Conservation (phyloP, 2,329 filamentous ascomycete species). For the Apiospora marii region DNA sequence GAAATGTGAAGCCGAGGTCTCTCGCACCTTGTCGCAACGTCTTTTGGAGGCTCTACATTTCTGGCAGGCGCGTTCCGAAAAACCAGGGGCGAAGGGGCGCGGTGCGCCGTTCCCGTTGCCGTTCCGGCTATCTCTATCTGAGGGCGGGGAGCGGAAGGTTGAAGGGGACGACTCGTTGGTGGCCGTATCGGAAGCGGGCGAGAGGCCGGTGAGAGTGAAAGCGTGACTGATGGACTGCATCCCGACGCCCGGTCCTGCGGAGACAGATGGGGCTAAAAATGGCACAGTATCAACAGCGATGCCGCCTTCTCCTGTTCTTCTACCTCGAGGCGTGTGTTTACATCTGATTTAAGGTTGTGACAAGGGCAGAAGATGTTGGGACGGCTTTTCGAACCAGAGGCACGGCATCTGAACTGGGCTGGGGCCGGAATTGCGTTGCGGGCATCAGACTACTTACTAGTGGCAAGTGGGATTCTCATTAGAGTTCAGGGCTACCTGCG, state of each 20-base stretch:
- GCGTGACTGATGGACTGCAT: constrained; percentile 11
- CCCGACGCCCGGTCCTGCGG: neutral
- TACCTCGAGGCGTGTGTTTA: neutral
- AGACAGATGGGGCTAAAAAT: neutral
- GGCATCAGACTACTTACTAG: neutral
- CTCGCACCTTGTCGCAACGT: constrained; percentile 42
- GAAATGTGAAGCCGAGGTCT: neutral
- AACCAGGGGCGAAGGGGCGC: neutral
- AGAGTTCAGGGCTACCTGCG: constrained; percentile 1
- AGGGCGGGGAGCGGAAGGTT: constrained; percentile 19
- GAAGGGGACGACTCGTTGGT: neutral
- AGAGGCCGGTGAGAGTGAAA: constrained; percentile 24
- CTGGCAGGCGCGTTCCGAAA: constrained; percentile 42
- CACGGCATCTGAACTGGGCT: neutral
- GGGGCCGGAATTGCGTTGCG: neutral
- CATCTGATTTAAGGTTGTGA: neutral
- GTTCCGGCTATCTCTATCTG: neutral
- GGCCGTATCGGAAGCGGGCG: constrained; percentile 27
- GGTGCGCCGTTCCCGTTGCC: constrained; percentile 3
- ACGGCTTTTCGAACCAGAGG: neutral
- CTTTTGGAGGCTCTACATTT: constrained; percentile 44
- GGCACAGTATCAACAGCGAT: neutral
- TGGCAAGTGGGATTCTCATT: neutral
- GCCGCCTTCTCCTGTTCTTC: neutral
- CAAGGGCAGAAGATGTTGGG: constrained; percentile 11